These are phyloP conservation scores for Fusarium humuli DNA, from an alignment of 2,329 filamentous ascomycete genomes.

Conservation along the genomic window DNA sequence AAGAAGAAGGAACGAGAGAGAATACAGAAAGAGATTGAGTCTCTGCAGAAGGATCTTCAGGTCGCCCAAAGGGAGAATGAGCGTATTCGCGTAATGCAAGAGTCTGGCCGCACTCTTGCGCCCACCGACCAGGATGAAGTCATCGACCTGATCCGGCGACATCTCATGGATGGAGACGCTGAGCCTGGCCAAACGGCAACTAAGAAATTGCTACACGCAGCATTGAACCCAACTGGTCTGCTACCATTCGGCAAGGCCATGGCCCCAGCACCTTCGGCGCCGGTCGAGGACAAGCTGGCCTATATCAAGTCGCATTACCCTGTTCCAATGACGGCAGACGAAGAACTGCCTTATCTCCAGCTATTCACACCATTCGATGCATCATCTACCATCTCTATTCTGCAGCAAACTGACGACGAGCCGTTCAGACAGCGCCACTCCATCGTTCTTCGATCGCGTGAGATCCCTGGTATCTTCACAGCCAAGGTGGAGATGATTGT, in stretches of 20 bases:
- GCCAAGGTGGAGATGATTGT: slow-evolving; percentile 70
- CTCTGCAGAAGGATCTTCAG: slow-evolving; percentile 69
- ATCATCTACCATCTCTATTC: slow-evolving; percentile 62
- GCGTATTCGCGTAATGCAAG: slow-evolving; percentile 58
- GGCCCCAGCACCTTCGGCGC: slow-evolving; percentile 39
- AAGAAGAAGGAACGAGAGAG: slow-evolving; percentile 66
- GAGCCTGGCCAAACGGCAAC: slow-evolving; percentile 47
- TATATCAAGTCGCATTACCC: slow-evolving; percentile 73
- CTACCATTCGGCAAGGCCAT: slow-evolving; percentile 61
- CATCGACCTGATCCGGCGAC: slow-evolving; percentile 54
- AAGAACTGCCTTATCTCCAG: slow-evolving; percentile 76
- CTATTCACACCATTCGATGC: slow-evolving; percentile 77
- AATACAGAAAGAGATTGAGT: slow-evolving; percentile 66
- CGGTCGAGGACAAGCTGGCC: slow-evolving; percentile 51
- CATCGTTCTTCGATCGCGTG: slow-evolving; percentile 62
- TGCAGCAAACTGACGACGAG: slow-evolving; percentile 52
- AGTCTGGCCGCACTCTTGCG: slow-evolving; percentile 53
- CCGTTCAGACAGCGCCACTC: slow-evolving; percentile 65
- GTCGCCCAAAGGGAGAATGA: slow-evolving; percentile 69
- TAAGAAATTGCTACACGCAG: slow-evolving; percentile 60
- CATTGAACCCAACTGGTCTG: slow-evolving; percentile 63
- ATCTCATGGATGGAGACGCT: slow-evolving; percentile 54
- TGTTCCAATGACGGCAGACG: slow-evolving; percentile 68
- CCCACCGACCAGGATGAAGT: slow-evolving; percentile 54
- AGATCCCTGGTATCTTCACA: slow-evolving; percentile 64